Base-by-base conservation (phyloP, 306 rosid species). In the Coriaria nepalensis region DNA sequence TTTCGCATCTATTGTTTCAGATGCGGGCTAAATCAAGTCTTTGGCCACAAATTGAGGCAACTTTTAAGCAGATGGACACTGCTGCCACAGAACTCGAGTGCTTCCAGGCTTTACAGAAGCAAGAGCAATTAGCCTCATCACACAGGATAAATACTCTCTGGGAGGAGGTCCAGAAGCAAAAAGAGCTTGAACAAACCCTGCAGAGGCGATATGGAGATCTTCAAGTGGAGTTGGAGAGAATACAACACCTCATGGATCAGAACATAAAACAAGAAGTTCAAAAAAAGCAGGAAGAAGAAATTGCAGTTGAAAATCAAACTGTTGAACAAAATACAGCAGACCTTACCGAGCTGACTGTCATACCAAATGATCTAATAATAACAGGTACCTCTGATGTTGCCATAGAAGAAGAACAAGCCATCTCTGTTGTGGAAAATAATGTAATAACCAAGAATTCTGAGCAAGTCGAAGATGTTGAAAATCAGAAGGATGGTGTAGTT, bases 81-180 rank as follows among this genome's bases (percentile, higher is more conserved):
- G 94, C 96, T 57, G 87, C 84, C 36, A 87, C 84, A 35, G 96
- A 87, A 70, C 82, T 78, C 0, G 94, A 87, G 68, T 87, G 92
- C 76, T 87, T 83, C 63, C 71, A 70, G 63, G 96, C 82, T 57
- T 71, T 87, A 60, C 69, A 78, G 61, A 87, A 73, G 73, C 94
- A 87, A 76, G 96, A 87, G 78, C 78, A 66, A 45, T 55, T 68
- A 51, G 94, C 96, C 8, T 82, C 94, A 37, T 62, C 93, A 3
- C 84, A 83, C 73, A 66, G 96, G 63, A 69, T 83, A 55, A 87
- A 72, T 64, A 68, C 56, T 57, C 47, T 83, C 2, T 73, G 83
- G 85, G 76, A 71, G 33, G 94, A 83, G 64, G 87, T 87, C 44
- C 82, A 78, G 55, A 83, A 76, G 63, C 96, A 87, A 59, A 87